Base-by-base conservation (phyloP, 441 rosid genomes). In the Daphne laureola region DNA sequence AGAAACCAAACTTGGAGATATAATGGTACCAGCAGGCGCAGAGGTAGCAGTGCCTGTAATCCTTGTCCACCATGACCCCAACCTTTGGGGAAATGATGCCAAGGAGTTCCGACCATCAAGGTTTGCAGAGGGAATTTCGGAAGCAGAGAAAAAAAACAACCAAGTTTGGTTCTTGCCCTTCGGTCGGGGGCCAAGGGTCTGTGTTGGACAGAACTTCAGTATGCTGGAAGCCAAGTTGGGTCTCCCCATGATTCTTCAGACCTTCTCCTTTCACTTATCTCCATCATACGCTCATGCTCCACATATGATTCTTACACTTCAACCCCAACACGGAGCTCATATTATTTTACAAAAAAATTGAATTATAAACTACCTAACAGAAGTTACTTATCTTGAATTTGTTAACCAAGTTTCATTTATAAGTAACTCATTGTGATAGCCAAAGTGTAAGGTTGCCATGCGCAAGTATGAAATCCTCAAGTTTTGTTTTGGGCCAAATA, bases 91-190 rank as follows among this genome's bases (percentile, higher is more conserved):
- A 0, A 18, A 65, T 0, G 78, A 71, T 27, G 75, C 70, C 6
- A 61, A 17, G 0, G 73, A 77, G 44, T 77, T 74, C 60, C 71
- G 64, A 14, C 82, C 75, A 0, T 67, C 68, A 53, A 70, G 77
- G 21, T 77, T 77, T 41, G 57, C 64, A 2, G 69, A 72, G 0
- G 77, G 82, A 49, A 15, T 78, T 41, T 72, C 78, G 18, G 70
- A 67, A 50, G 80, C 71, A n/a, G 55, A 66, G 17, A 70, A n/a
- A n/a, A n/a, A n/a, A n/a, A n/a, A 59, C 21, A 68, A 54, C 42
- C 73, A 50, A 59, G 55, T 58, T 41, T 61, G 65, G 0, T 78
- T 36, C 45, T 38, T 78, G 27, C 73, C 69, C 0, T 75, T 76
- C 26, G 60, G 45, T 0, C 52, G 70, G 70, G 77, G 80, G 17